Percentiles rank a stretch among this genome's conserved stretches.
Evolutionary conservation across 805 yeast genomes (phyloP).

Genomic region (Nakazawaea wickerhamii): DNA sequence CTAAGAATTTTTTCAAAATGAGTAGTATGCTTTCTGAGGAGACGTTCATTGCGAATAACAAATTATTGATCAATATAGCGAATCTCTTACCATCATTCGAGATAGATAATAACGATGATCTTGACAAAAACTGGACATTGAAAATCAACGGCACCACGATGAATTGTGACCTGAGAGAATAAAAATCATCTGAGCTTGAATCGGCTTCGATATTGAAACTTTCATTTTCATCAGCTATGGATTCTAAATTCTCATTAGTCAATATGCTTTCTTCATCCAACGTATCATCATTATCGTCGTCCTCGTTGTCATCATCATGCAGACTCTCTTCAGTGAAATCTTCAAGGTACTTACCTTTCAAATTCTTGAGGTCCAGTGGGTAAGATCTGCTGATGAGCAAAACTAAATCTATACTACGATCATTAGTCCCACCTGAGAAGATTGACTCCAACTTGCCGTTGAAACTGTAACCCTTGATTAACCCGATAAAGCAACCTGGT

Average conservation of each 20-base stretch:
- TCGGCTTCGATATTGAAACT: not conserved
- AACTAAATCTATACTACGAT: conserved; percentile 10
- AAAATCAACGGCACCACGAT: conserved; percentile 9
- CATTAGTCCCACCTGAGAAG: conserved; percentile 7
- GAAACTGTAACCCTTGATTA: conserved; percentile 9
- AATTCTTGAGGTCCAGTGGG: not conserved
- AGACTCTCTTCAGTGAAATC: conserved; percentile 1
- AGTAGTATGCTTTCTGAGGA: conserved; percentile 5
- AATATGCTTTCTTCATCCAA: conserved; percentile 19
- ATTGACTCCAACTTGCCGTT: conserved; percentile 1
- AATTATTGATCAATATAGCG: conserved; percentile 7
- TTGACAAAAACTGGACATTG: conserved; percentile 8
- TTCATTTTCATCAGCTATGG: conserved; percentile 26
- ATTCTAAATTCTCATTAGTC: conserved; percentile 30
- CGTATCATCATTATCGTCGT: conserved; percentile 20
- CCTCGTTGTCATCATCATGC: conserved; percentile 18
- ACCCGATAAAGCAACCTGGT: conserved; percentile 10
- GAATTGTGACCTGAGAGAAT: conserved; percentile 2
- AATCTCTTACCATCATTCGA: conserved; percentile 12
- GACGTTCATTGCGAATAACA: conserved; percentile 7
- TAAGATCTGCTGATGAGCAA: conserved; percentile 6
- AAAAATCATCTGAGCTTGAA: not conserved
- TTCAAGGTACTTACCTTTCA: conserved; percentile 8
- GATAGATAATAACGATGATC: conserved; percentile 7
- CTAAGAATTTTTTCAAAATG: not conserved